Base-by-base conservation (phyloP, 805 yeast species). In the Ogataea pini region DNA sequence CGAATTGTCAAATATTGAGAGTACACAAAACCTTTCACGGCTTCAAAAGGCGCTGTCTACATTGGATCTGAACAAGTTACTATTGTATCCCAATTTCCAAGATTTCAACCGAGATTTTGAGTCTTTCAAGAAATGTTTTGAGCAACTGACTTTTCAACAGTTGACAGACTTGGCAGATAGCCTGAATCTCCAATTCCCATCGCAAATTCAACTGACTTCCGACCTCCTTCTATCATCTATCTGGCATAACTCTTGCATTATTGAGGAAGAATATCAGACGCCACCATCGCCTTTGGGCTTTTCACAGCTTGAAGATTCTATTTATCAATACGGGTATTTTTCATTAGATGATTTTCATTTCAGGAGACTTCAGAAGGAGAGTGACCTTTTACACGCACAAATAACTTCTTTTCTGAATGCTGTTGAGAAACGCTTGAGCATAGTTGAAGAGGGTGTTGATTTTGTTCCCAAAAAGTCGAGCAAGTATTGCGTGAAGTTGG, bases 181-280 rank as follows among this genome's bases (percentile, higher is more conserved):
- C 9, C n/a, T 48, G 29, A 38, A 43, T 4, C 20, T 46, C 9
- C 12, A 17, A n/a, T 51, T 27, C 39, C 54, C 41, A 32, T 29
- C n/a, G 5, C 28, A 38, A 9, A 41, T 54, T 10, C 16, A 22
- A 9, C 32, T 46, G 3, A 46, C 49, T 17, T 20, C 48, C 3
- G 46, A 42, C 9, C 55, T 56, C 31, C 29, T 58, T 14, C 13
- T 58, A 1, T 48, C 54, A 10, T 46, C 56, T 7, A 16, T 64
- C 9, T 45, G 54, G 49, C 49, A 53, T 34, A 49, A 43, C 16
- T 62, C 33, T 46, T 34, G 37, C 37, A 10, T 4, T 7, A n/a
- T 17, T 12, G 20, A 17, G 13, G 24, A 34, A 9, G 14, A 18
- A 3, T 34, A 18, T 12, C n/a, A 13, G 22, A 17, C 3, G 14